Evolutionary conservation across 2,329 filamentous ascomycete genomes (phyloP), one percentile per base, ranked within the genome.

Genomic region (Colletotrichum plurivorum): DNA sequence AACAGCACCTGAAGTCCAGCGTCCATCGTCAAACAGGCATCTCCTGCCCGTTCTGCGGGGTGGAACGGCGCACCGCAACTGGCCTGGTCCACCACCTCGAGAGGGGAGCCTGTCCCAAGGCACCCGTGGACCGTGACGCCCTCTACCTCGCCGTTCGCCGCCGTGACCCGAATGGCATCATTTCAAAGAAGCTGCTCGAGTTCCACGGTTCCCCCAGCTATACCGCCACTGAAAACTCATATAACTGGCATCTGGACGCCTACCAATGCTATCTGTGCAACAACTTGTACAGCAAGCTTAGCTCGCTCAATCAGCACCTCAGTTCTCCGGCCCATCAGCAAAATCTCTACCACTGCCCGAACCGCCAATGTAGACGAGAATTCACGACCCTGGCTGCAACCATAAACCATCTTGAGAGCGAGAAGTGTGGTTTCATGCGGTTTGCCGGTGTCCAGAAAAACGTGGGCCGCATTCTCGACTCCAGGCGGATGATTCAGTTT

Each of bases 31-130:
- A 84, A 62, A 67, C 55, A 0, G 75, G 75, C 2, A 75, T 89
- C 8, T 1, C 48, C 0, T 92, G 90, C 58, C 89, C 86, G 0
- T 91, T 88, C 73, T 92, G 90, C 77, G 74, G 79, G 43, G 69
- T 53, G 1, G 31, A 9, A 3, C 88, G 82, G 69, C 78, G 82
- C 10, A 84, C 85, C 0, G 87, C 88, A 2, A 87, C 84, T 1
- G 89, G 88, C 4, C 71, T 91, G 5, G 74, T 79, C 0, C 81
- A 89, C 73, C 88, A 92, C 70, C 76, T 92, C 2, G 89, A 92
- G 71, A 77, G 74, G 1, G 85, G 85, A 18, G 76, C 80, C 0
- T 92, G 89, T 59, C 82, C 82, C 0, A 75, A 76, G 0, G 84
- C 86, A 0, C 77, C 74, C 0, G 49, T 90, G 3, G 83, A 86